Conservation (phyloP, 192 early-diverging fungal species). For the Coemansia sp. region DNA sequence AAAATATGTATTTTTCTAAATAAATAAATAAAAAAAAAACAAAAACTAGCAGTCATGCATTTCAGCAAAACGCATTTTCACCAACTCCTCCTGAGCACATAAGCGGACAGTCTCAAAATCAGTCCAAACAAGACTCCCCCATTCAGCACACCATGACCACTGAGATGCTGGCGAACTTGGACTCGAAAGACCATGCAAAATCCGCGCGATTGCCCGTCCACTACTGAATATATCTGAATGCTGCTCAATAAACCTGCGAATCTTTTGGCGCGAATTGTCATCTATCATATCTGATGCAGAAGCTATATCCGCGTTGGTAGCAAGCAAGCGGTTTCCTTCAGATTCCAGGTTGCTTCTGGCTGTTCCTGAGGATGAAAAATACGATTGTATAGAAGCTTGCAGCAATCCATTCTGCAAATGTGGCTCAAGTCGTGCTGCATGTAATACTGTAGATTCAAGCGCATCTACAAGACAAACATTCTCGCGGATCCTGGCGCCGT, state of each 20-base stretch:
- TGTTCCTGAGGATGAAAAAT: conserved; percentile 28
- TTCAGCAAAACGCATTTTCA: conserved; percentile 23
- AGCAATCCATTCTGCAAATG: conserved; percentile 12
- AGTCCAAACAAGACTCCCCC: conserved; percentile 34
- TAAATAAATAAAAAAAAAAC: conserved; percentile 1
- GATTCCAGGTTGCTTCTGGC: conserved; percentile 7
- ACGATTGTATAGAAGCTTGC: conserved; percentile 28
- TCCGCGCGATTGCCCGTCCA: conserved; percentile 40
- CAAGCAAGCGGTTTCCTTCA: background rate
- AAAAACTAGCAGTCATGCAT: background rate
- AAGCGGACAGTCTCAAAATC: conserved; percentile 39
- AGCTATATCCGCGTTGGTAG: background rate
- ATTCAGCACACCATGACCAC: conserved; percentile 50
- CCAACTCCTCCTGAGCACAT: conserved; percentile 45
- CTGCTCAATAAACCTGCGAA: conserved; percentile 34
- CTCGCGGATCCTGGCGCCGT: conserved; percentile 29
- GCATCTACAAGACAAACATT: conserved; percentile 21
- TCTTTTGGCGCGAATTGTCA: conserved; percentile 7
- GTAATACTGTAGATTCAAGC: conserved; percentile 27
- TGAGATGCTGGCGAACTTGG: conserved; percentile 36
- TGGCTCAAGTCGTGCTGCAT: background rate
- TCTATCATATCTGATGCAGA: background rate
- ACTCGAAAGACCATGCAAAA: conserved; percentile 47
- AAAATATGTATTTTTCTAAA: background rate
- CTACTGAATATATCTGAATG: conserved; percentile 25